Evolutionary conservation across 257 asterid genomes (phyloP).

Genomic region (Lantana camara): DNA sequence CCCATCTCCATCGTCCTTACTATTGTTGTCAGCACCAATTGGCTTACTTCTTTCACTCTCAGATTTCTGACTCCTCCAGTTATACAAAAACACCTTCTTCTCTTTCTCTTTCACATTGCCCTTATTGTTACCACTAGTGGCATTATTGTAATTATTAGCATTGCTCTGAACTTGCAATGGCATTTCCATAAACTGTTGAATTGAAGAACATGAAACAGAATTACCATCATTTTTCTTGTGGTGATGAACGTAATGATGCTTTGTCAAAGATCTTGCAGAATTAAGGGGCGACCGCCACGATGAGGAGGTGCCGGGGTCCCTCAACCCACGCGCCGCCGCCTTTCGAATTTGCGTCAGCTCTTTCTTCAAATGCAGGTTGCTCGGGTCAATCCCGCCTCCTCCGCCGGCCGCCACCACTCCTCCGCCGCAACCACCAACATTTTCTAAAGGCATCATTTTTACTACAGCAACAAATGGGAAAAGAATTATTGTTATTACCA

Average conservation of each 20-base stretch:
- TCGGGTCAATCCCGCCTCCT: constrained; percentile 54
- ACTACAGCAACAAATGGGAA: constrained; percentile 1
- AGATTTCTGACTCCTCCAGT: constrained; percentile 85
- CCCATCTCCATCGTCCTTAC: constrained; percentile 43
- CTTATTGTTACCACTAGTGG: constrained; percentile 31
- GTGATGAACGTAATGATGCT: constrained; percentile 65
- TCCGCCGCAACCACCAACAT: constrained; percentile 5
- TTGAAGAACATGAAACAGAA: constrained; percentile 35
- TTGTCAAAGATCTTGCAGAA: constrained; percentile 75
- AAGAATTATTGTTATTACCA: neutral
- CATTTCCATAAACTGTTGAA: constrained; percentile 27
- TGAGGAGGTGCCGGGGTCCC: constrained; percentile 94
- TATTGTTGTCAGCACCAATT: constrained; percentile 47
- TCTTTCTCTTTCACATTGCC: constrained; percentile 46
- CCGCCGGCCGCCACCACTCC: constrained; percentile 35
- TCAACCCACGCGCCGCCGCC: constrained; percentile 79
- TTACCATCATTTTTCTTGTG: constrained; percentile 41
- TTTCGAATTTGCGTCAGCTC: constrained; percentile 88
- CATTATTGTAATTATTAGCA: constrained; percentile 11
- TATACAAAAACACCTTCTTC: constrained; percentile 70
- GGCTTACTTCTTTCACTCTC: constrained; percentile 69
- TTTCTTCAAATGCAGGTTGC: constrained; percentile 94
- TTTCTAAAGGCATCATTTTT: constrained; percentile 33
- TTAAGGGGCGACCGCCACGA: constrained; percentile 81
- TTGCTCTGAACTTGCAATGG: constrained; percentile 30